Evolutionary conservation across 108 stramenopile genomes (phyloP), one percentile per base, ranked within the genome.

Genomic region (Nitzschia sp.): DNA sequence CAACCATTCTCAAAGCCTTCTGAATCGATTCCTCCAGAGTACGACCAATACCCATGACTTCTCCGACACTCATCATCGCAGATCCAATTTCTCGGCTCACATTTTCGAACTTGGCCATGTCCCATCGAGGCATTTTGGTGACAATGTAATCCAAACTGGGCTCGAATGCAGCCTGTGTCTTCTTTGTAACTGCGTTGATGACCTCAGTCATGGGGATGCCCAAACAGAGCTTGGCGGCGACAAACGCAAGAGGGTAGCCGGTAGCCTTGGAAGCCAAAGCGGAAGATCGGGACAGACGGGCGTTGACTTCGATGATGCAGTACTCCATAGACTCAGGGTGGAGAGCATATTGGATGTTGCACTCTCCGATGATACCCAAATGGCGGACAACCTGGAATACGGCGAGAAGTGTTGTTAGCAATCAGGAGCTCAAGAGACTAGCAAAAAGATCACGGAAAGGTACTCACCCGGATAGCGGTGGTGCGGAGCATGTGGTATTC

Each of bases 271-370:
- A 96, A 17, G 98, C 98, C 29, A 99, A 81, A 57, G 98, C 98
- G 15, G 97, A 98, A 29, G 97, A 98, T 29, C 98, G 92, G 35
- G 96, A 97, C 28, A 99, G 91, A 69, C 98, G 96, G 41, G 98
- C 87, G 72, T 99, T 99, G 45, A 98, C 96, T 77, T 99, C 98
- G 60, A 99, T 97, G 63, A 99, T 99, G 84, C 90, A 91, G 78
- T 98, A 99, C 65, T 97, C 94, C 23, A 90, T 50, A 19, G 91
- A 93, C 66, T 84, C 77, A 6, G 98, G 98, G 75, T 98, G 91
- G 36, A 99, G 90, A 33, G 98, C 98, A 73, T 99, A 99, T 80
- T 99, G 98, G 73, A 99, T 99, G 86, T 99, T 99, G 80, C 98
- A 99, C 79, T 99, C 98, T 68, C 98, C 98, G 52, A 99, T 91